These are phyloP conservation scores for Lentinula sp. DNA, from an alignment of 768 basidiomycete genomes.

Conservation along the genomic window DNA sequence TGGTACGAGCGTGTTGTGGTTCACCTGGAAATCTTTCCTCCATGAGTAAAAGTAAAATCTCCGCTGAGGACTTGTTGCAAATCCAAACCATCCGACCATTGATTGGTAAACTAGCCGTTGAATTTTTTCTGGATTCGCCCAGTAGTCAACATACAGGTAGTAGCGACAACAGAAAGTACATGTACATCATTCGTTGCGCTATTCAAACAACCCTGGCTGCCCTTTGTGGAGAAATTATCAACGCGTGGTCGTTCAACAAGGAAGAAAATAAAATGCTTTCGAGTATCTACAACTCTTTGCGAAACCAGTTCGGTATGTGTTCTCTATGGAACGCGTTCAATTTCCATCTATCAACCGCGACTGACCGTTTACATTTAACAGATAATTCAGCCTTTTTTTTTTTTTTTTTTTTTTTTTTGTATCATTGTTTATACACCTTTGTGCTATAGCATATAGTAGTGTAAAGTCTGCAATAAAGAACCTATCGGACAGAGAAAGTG, in stretches of 20 bases:
- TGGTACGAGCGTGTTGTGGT: neutral
- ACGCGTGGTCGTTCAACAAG: neutral
- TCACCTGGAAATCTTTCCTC: neutral
- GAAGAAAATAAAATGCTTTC: neutral
- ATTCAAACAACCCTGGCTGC: neutral
- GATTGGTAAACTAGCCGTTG: neutral
- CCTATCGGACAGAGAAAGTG: too few relatives aligned
- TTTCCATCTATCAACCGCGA: too few relatives aligned
- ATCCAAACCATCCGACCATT: neutral
- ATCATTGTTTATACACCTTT: too few relatives aligned
- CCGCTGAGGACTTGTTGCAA: neutral
- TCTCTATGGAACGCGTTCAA: neutral
- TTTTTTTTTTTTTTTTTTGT: too few relatives aligned
- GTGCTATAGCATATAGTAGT: too few relatives aligned
- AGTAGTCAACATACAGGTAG: neutral
- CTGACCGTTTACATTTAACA: neutral
- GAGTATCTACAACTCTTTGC: neutral
- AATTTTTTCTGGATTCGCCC: neutral
- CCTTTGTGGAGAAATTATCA: neutral
- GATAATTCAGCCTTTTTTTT: neutral
- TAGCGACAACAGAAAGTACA: neutral
- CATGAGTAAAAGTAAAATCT: neutral
- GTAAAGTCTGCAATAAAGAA: too few relatives aligned
- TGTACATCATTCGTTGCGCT: neutral
- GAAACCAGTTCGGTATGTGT: neutral